Percentiles rank a stretch among this genome's conserved stretches.
Conservation (phyloP, 352 stramenopile genomes). For the Phytophthora brassicae region DNA sequence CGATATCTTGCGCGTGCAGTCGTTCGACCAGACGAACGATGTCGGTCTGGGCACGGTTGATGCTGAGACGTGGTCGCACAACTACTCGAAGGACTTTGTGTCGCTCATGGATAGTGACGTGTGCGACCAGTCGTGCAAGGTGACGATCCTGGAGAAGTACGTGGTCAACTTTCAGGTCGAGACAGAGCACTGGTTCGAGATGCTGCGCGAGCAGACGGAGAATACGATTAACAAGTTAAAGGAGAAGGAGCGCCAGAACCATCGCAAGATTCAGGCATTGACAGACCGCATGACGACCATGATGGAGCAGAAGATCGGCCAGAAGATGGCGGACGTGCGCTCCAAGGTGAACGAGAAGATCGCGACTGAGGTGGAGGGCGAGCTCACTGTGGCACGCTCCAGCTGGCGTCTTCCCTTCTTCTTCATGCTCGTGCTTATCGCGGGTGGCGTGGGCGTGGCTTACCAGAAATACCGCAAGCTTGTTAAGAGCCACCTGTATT, state of each 20-base stretch:
- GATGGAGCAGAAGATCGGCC: constrained; percentile 75
- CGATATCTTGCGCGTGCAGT: constrained; percentile 68
- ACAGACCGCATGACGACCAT: constrained; percentile 72
- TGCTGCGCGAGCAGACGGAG: constrained; percentile 75
- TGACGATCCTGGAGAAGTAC: constrained; percentile 79
- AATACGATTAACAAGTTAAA: constrained; percentile 78
- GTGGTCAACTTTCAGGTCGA: constrained; percentile 82
- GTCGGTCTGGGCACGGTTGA: constrained; percentile 56
- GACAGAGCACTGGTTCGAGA: constrained; percentile 84
- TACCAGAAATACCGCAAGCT: constrained; percentile 90
- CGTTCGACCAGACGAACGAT: constrained; percentile 67
- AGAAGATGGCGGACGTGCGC: constrained; percentile 63
- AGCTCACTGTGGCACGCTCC: constrained; percentile 57
- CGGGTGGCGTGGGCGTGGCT: constrained; percentile 51
- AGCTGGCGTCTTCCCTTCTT: constrained; percentile 85
- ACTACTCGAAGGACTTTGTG: constrained; percentile 85
- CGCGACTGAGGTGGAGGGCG: constrained; percentile 61
- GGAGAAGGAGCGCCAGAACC: constrained; percentile 69
- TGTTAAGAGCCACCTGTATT: constrained; percentile 84
- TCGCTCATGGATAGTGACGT: constrained; percentile 53
- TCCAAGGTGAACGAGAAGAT: constrained; percentile 74
- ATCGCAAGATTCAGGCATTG: constrained; percentile 69
- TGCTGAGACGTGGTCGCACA: constrained; percentile 75
- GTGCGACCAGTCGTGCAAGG: constrained; percentile 83
- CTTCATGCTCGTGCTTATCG: constrained; percentile 66